Evolutionary conservation across 371 early-diverging fungal genomes (phyloP).

Genomic region (Vittaforma corneae): DNA sequence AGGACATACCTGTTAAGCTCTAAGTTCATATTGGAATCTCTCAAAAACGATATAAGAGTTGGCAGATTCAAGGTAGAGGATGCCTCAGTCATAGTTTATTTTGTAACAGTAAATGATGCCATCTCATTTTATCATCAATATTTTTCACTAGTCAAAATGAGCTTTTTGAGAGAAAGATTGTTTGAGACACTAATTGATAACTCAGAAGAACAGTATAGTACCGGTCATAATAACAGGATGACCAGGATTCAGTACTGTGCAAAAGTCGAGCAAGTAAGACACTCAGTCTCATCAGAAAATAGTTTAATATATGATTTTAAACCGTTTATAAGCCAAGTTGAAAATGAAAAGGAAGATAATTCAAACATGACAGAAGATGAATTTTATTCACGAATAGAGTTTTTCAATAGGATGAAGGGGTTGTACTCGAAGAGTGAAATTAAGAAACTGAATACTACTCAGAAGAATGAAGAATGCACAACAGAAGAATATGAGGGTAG

Average conservation of each 20-base stretch:
- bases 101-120: conserved; percentile 31
- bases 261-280: neutral
- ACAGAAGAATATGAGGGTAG: no score
- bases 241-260: no score
- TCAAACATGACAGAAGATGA: neutral
- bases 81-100: conserved; percentile 19
- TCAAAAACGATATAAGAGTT: conserved; percentile 41
- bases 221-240: no score
- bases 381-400: conserved; percentile 32
- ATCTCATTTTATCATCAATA: conserved; percentile 47
- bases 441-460: conserved; percentile 14
- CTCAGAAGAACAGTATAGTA: no score
- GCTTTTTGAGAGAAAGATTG: conserved; percentile 24
- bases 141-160: conserved; percentile 15
- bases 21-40: conserved; percentile 13
- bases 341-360: neutral
- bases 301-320: no score
- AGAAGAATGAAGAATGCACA: no score
- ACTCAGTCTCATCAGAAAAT: neutral
- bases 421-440: conserved; percentile 36
- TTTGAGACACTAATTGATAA: no score
- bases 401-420: conserved; percentile 37
- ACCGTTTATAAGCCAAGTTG: no score
- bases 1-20: neutral
- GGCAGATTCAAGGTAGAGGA: conserved; percentile 11